Base-by-base conservation (phyloP, 768 basidiomycete genomes). In the Agrocybe praecox region DNA sequence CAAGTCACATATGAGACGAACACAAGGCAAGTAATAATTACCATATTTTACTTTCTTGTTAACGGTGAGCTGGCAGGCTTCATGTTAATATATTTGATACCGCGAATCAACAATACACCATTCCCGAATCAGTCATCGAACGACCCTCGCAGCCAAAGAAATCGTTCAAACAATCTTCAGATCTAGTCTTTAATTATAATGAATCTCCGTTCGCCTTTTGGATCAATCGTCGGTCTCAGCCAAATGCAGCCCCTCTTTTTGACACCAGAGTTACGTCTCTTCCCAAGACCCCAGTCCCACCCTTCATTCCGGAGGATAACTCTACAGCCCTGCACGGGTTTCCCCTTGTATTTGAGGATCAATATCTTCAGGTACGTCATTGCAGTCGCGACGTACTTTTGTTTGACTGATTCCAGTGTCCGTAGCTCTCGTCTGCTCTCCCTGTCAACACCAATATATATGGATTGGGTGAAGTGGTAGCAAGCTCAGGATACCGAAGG, bases 281-380 rank as follows among this genome's bases (percentile, higher is more conserved):
- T 9, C 88, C 89, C 1, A 56, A 74, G 2, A 80, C 87, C 2
- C 83, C 86, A 1, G 82, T 84, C 32, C 72, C 80, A n/a, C 78
- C 88, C 11, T 74, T 80, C n/a, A 79, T 83, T 36, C 29, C 76
- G 0, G 70, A 67, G 8, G 84, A 86, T 58, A 76, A 78, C 47
- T 78, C 76, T 5, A 86, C 85, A 0, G 79, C 80, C 2, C 74
- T 92, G 17, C 77, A 85, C 53, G 85, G 80, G 0, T 89, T 90
- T 55, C 82, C 85, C 0, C 74, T 93, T 11, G 81, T 93, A 12
- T 92, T 92, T 63, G 90, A 92, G 62, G 84, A 92, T 59, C 87
- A 88, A 64, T 92, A 91, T 66, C 77, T 93, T 19, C 89, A 92
- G 79, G 83, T 84, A 55, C 48, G 57, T 26, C 11, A 12, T 9